Percentiles rank a stretch among this genome's conserved stretches.
Evolutionary conservation across 2,329 filamentous ascomycete genomes (phyloP).

Genomic region (Cladobotryum protrusum): DNA sequence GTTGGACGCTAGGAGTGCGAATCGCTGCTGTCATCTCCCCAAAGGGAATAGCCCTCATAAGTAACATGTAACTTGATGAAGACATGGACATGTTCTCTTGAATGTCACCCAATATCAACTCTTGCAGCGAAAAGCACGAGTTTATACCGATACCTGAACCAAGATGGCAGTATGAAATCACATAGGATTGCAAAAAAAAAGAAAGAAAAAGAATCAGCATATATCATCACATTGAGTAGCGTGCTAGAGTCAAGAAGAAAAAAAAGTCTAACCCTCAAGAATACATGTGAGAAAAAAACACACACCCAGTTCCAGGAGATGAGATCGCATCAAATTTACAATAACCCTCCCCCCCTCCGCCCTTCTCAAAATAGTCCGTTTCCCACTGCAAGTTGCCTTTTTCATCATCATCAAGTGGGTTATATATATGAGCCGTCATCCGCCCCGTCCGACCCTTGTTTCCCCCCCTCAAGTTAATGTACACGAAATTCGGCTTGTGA

Average conservation of each 20-base stretch:
- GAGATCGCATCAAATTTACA: slow-evolving; percentile 11
- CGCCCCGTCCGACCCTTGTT: neutral
- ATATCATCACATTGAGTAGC: neutral
- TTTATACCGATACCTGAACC: too few relatives aligned
- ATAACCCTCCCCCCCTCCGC: neutral
- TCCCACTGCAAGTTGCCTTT: neutral
- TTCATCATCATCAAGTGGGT: neutral
- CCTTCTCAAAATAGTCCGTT: neutral
- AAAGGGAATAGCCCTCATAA: too few relatives aligned
- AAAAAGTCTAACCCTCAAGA: slow-evolving; percentile 2
- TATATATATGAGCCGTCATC: neutral
- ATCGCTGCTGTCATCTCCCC: too few relatives aligned
- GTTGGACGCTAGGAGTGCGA: neutral
- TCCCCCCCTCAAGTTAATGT: slow-evolving; percentile 4
- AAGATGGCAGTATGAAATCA: too few relatives aligned
- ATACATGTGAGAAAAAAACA: slow-evolving; percentile 1
- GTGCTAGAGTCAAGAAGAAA: neutral
- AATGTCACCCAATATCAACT: too few relatives aligned
- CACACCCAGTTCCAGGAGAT: slow-evolving; percentile 16
- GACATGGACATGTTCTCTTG: too few relatives aligned
- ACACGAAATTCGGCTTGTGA: slow-evolving; percentile 8
- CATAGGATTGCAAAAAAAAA: neutral
- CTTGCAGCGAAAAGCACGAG: too few relatives aligned
- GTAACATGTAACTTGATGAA: too few relatives aligned
- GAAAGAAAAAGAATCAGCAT: neutral